phyloP scores from a whole-genome alignment of 768 basidiomycete genomes.

The Xanthoconium purpureum region DNA sequence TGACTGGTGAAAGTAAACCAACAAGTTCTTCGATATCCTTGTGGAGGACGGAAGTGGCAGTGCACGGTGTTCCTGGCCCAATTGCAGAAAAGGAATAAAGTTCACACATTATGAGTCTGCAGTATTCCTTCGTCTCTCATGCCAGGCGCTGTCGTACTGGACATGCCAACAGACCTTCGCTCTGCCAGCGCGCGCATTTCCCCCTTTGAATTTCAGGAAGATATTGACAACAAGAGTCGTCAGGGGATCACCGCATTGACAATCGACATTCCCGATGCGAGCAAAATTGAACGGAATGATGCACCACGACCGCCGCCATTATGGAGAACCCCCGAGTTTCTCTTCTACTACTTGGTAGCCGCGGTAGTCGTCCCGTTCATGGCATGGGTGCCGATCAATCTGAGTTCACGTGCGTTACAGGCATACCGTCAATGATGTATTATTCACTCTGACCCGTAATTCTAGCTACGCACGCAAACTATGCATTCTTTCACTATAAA shows the following conservation, averaged over 20 bases:
- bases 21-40: conserved; percentile 1
- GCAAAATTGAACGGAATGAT: conserved; percentile 27
- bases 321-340: conserved; percentile 84
- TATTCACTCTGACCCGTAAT: conserved; percentile 1
- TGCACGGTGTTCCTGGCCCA: conserved; percentile 1
- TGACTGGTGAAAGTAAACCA: conserved; percentile 20
- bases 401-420: conserved; percentile 67
- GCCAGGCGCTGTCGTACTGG: conserved; percentile 28
- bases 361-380: conserved; percentile 65
- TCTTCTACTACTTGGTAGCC: conserved; percentile 64
- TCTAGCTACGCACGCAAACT: conserved; percentile 75
- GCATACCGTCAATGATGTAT: not conserved
- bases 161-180: conserved; percentile 38
- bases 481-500: conserved; percentile 49
- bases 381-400: conserved; percentile 66
- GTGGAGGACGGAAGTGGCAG: conserved; percentile 17
- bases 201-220: conserved; percentile 17
- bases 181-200: conserved; percentile 1
- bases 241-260: conserved; percentile 48
- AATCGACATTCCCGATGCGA: conserved; percentile 49
- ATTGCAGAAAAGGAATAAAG: conserved; percentile 8
- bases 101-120: conserved; percentile 6
- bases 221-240: not conserved
- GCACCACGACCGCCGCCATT: conserved; percentile 41
- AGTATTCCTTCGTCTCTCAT: conserved; percentile 10